Evolutionary conservation across 2,329 filamentous ascomycete genomes (phyloP).

Genomic region (Claviceps sp.): DNA sequence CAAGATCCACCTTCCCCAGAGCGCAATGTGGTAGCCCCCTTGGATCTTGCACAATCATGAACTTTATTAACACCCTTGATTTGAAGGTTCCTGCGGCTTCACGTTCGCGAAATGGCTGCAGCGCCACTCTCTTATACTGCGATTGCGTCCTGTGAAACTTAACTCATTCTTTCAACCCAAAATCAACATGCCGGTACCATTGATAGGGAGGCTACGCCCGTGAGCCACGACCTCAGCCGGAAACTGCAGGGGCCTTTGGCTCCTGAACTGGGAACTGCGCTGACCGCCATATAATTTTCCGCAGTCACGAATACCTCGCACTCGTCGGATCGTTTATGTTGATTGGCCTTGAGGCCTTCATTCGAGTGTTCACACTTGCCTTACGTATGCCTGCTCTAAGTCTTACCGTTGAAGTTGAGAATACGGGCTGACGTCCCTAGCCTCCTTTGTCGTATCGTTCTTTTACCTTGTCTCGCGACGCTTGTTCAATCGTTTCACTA

Average conservation of each 20-base stretch:
- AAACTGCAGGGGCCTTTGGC: not conserved
- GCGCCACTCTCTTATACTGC: not conserved
- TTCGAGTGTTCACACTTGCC: constrained; percentile 75
- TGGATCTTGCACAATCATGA: not conserved
- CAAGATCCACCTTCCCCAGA: constrained; percentile 1
- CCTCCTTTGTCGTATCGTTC: constrained; percentile 65
- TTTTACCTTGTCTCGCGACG: constrained; percentile 72
- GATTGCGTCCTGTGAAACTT: not conserved
- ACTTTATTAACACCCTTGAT: not conserved
- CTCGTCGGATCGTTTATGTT: constrained; percentile 73
- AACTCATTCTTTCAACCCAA: not conserved
- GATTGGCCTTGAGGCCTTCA: constrained; percentile 67
- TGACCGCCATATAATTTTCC: not conserved
- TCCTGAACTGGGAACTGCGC: not conserved
- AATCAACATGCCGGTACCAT: constrained; percentile 35
- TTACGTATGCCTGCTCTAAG: constrained; percentile 47
- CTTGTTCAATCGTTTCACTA: constrained; percentile 67
- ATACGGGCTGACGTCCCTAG: constrained; percentile 28
- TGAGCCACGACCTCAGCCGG: constrained; percentile 18
- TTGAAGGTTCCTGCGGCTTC: not conserved
- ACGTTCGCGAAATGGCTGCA: constrained; percentile 1
- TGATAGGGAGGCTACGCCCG: constrained; percentile 39
- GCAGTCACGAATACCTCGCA: constrained; percentile 73
- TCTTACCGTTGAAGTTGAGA: constrained; percentile 6
- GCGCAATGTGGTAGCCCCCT: not conserved